These are phyloP conservation scores for Sarocladiaceae sp. DNA, from an alignment of 2,329 filamentous ascomycete genomes.

Conservation along the genomic window DNA sequence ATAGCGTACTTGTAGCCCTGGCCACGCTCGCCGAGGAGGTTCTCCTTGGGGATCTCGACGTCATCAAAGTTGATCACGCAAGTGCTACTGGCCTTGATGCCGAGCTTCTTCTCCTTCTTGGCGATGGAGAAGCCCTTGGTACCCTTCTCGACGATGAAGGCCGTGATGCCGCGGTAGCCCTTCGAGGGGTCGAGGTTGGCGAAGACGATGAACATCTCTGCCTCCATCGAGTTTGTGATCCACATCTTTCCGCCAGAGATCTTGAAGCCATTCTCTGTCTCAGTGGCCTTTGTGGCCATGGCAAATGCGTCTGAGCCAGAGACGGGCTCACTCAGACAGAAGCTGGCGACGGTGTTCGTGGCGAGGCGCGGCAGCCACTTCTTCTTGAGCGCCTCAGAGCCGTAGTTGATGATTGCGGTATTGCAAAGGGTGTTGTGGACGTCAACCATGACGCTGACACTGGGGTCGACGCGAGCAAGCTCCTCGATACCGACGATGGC, in stretches of 20 bases:
- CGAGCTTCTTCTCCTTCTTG: slow-evolving; percentile 99
- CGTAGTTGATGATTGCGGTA: slow-evolving; percentile 84
- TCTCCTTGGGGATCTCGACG: slow-evolving; percentile 80
- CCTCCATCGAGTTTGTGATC: slow-evolving; percentile 97
- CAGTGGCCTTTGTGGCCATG: slow-evolving; percentile 80
- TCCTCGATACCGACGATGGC: slow-evolving; percentile 97
- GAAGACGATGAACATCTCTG: slow-evolving; percentile 94
- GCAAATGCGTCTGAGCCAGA: slow-evolving; percentile 96
- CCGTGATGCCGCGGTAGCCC: slow-evolving; percentile 95
- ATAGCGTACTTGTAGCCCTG: slow-evolving; percentile 99
- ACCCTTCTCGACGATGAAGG: slow-evolving; percentile 89
- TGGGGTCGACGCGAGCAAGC: slow-evolving; percentile 86
- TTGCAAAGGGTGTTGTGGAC: slow-evolving; percentile 98
- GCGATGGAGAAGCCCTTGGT: slow-evolving; percentile 87
- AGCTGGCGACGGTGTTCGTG: slow-evolving; percentile 83
- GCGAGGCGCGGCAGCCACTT: slow-evolving; percentile 86
- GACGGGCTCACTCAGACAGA: slow-evolving; percentile 87
- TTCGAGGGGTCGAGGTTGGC: slow-evolving; percentile 88
- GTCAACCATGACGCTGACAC: slow-evolving; percentile 89
- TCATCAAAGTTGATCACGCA: slow-evolving; percentile 98
- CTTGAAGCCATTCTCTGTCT: slow-evolving; percentile 76
- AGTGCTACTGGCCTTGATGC: slow-evolving; percentile 90
- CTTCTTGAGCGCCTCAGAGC: slow-evolving; percentile 68
- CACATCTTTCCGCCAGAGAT: slow-evolving; percentile 97
- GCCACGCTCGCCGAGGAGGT: slow-evolving; percentile 81